These are phyloP conservation scores for Eucalyptus lansdowneana DNA, from an alignment of 345 rosid genomes.

Conservation along the genomic window DNA sequence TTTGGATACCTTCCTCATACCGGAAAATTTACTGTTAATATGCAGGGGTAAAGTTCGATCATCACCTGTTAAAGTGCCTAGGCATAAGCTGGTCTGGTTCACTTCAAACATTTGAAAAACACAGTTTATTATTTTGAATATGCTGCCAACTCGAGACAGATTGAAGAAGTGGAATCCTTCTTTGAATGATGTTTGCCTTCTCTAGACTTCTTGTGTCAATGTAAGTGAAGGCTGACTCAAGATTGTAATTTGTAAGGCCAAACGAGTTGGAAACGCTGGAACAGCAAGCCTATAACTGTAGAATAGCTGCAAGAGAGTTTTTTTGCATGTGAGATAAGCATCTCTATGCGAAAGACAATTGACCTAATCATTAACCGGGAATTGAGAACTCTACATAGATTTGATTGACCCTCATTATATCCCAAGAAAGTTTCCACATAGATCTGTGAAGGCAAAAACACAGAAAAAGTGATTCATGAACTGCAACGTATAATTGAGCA, in stretches of 20 bases:
- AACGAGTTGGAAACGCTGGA: background rate
- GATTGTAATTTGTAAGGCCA: background rate
- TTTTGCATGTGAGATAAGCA: background rate
- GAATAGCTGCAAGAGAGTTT: background rate
- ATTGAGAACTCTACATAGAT: background rate
- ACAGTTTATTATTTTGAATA: no score
- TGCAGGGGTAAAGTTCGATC: no score
- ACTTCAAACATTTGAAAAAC: no score
- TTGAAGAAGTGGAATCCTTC: no score
- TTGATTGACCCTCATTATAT: background rate
- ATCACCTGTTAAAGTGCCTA: no score
- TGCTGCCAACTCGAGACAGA: no score
- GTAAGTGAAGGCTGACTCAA: background rate
- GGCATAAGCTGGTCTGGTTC: no score
- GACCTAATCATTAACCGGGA: no score
- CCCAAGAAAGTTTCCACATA: background rate
- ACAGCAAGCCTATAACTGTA: background rate
- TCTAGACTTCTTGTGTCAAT: background rate
- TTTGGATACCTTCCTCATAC: no score
- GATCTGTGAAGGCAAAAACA: background rate
- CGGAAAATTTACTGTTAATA: no score
- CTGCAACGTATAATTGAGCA: no score
- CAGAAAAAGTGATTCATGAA: rapidly evolving
- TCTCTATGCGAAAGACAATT: no score
- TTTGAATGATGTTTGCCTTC: background rate